Percentiles rank a stretch among this genome's conserved stretches.
Conservation (phyloP, 169 alveolate genomes). For the Plasmodium malariae region DNA sequence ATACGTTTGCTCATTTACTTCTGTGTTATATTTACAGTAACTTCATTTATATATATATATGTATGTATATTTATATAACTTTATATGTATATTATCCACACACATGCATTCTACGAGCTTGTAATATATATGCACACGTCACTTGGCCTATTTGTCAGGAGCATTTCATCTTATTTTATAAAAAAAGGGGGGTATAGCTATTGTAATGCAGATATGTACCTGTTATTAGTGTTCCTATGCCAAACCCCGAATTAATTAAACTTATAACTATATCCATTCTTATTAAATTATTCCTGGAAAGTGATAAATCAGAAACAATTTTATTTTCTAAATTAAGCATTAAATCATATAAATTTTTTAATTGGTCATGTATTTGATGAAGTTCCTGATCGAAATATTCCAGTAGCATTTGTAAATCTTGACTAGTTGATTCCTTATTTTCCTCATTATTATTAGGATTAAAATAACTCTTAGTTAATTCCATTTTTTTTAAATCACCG, state of each 20-base stretch:
- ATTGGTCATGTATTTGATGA: constrained; percentile 81
- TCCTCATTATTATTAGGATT: constrained; percentile 60
- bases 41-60: neutral
- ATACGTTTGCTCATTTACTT: neutral
- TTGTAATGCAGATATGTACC: too few relatives aligned
- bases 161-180: neutral
- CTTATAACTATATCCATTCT: constrained; percentile 86
- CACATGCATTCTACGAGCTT: neutral
- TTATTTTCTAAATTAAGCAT: constrained; percentile 83
- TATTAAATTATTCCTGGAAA: constrained; percentile 87
- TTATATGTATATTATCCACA: too few relatives aligned
- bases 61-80: neutral
- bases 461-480: constrained; percentile 69
- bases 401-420: constrained; percentile 87
- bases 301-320: constrained; percentile 82
- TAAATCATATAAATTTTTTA: constrained; percentile 40
- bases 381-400: constrained; percentile 92
- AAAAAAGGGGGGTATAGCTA: too few relatives aligned
- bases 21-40: too few relatives aligned
- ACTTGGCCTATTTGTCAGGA: neutral
- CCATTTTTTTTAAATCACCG: constrained; percentile 78
- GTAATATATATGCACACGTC: neutral
- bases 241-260: constrained; percentile 85
- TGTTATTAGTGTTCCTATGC: constrained; percentile 87
- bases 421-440: constrained; percentile 65